Evolutionary conservation across 2,329 filamentous ascomycete genomes (phyloP).

Genomic region (Pleoardoris graminearum): DNA sequence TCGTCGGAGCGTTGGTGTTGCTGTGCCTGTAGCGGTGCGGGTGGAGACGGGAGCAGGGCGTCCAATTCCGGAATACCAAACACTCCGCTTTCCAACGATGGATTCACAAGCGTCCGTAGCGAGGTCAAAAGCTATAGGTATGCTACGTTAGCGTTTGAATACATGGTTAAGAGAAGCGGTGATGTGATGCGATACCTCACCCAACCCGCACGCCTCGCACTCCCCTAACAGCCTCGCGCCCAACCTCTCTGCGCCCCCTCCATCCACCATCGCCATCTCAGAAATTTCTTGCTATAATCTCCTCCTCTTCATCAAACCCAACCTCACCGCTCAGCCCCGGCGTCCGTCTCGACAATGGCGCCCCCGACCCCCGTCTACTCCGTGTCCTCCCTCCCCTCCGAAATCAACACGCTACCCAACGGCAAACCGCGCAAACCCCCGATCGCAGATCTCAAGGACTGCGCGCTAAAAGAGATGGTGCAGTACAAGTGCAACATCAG

Average conservation of each 20-base stretch:
- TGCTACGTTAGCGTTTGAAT: too few species aligned
- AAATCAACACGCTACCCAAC: constrained; percentile 56
- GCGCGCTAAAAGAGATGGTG: constrained; percentile 61
- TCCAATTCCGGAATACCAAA: constrained; percentile 56
- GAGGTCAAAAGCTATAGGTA: constrained; percentile 51
- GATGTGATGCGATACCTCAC: constrained; percentile 33
- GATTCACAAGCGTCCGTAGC: constrained; percentile 33
- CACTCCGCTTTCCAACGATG: constrained; percentile 14
- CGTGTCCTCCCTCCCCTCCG: constrained; percentile 54
- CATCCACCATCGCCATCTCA: constrained; percentile 22
- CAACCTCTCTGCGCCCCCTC: constrained; percentile 48
- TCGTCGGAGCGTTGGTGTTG: constrained; percentile 8
- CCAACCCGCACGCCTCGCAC: constrained; percentile 37
- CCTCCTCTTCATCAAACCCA: constrained; percentile 8
- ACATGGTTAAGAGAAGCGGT: too few species aligned
- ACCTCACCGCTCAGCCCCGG: constrained; percentile 3
- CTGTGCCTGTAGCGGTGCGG: constrained; percentile 11
- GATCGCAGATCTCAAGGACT: constrained; percentile 56
- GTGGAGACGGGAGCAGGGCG: constrained; percentile 27
- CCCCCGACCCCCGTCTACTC: constrained; percentile 59
- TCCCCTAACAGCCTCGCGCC: constrained; percentile 57
- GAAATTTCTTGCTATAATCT: too few species aligned
- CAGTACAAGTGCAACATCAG: constrained; percentile 65
- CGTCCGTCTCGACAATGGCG: constrained; percentile 51
- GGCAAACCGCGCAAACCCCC: constrained; percentile 58